Percentiles rank a stretch among this genome's conserved stretches.
Conservation (phyloP, 441 rosid species). For the Dalechampia spathulata region DNA sequence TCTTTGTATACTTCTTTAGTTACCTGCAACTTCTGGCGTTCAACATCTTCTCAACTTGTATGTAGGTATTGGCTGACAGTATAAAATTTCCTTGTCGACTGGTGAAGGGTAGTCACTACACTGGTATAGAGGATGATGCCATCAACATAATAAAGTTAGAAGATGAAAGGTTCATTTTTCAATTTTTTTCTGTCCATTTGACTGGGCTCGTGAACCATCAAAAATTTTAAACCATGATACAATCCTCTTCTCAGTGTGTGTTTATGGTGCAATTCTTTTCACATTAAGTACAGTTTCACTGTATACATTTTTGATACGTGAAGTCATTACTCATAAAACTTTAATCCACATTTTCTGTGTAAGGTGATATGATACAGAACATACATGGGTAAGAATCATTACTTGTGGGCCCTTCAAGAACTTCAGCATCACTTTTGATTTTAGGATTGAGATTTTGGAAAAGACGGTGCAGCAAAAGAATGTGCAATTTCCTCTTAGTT, state of each 20-base stretch:
- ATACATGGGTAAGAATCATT: not conserved
- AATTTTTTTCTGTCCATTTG: not conserved
- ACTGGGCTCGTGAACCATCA: not conserved
- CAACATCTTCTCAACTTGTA: conserved; percentile 24
- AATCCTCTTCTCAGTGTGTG: not conserved
- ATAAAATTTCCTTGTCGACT: conserved; percentile 78
- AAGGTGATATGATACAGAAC: not conserved
- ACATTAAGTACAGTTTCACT: not conserved
- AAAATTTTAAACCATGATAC: not conserved
- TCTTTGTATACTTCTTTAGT: not conserved
- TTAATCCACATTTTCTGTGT: not conserved
- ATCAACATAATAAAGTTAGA: conserved; percentile 84
- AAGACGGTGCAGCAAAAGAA: not conserved
- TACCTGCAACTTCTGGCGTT: conserved; percentile 1
- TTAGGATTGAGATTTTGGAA: not conserved
- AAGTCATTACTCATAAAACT: no score
- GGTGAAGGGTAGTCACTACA: conserved; percentile 97
- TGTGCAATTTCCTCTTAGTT: not conserved
- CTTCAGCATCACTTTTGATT: not conserved
- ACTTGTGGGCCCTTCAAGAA: not conserved
- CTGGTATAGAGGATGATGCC: conserved; percentile 97
- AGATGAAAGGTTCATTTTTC: conserved; percentile 60
- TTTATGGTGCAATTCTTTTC: not conserved
- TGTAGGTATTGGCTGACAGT: conserved; percentile 91
- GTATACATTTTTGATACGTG: no score